phyloP scores from a whole-genome alignment of 2,329 filamentous ascomycete species.

The Calonectria honghensis region DNA sequence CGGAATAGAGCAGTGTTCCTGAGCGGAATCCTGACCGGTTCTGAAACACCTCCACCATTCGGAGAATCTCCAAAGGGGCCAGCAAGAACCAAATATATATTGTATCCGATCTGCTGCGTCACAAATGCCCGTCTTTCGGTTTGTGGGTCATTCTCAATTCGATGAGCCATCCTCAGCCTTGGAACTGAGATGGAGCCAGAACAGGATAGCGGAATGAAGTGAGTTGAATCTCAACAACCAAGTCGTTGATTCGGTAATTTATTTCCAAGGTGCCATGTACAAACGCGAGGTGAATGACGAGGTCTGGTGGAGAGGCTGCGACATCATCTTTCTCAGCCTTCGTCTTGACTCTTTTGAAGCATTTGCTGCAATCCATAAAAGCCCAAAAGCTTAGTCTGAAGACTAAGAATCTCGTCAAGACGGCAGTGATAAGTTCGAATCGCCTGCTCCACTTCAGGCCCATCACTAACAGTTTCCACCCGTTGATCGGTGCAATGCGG shows the following conservation, averaged over 20 bases:
- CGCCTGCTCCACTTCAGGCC: no score
- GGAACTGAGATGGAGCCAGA: neutral
- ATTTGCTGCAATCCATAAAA: no score
- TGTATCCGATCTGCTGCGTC: neutral
- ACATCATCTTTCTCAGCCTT: no score
- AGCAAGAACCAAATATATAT: neutral
- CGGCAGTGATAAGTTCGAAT: no score
- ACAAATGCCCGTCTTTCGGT: no score
- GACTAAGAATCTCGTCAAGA: no score
- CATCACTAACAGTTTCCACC: no score
- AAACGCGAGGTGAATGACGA: neutral
- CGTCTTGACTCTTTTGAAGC: no score
- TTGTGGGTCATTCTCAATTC: no score
- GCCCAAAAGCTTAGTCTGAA: no score
- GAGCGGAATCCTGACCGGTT: neutral
- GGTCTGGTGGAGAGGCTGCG: no score
- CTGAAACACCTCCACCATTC: slow-evolving; percentile 1
- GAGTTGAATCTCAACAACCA: neutral
- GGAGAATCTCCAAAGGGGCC: no score
- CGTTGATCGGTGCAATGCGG: neutral
- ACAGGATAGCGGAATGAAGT: neutral
- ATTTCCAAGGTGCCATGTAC: neutral
- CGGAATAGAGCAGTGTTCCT: neutral
- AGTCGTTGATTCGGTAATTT: neutral
- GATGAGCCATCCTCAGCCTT: neutral